Evolutionary conservation across 129 eudicot genomes (phyloP).

Genomic region (Deinandra increscens): DNA sequence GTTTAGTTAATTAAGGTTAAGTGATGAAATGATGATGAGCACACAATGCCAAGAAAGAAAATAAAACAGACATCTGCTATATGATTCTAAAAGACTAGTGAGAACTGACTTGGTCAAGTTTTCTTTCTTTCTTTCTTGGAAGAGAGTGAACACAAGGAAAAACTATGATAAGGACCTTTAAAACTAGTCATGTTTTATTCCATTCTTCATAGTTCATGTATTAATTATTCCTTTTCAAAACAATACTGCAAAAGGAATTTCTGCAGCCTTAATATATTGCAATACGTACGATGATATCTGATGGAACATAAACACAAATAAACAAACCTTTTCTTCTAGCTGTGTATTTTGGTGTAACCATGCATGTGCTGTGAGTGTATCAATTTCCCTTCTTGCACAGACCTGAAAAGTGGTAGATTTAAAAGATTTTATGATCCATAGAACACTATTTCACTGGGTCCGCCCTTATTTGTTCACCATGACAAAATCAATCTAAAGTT

Average conservation of each 20-base stretch:
- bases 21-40: slow-evolving; percentile 2
- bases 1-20: neutral
- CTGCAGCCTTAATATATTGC: neutral
- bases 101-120: neutral
- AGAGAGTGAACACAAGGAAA: neutral
- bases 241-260: neutral
- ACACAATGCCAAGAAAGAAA: slow-evolving; percentile 8
- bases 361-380: slow-evolving; percentile 66
- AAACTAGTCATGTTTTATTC: neutral
- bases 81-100: neutral
- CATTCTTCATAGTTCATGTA: neutral
- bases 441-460: neutral
- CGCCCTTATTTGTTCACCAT: neutral
- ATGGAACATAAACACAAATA: neutral
- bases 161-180: neutral
- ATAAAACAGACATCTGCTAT: neutral
- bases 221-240: neutral
- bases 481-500: neutral
- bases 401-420: slow-evolving; percentile 39
- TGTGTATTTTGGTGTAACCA: slow-evolving; percentile 67
- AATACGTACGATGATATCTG: neutral
- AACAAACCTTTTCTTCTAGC: slow-evolving; percentile 65
- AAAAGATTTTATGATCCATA: neutral
- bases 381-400: slow-evolving; percentile 64
- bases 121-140: neutral